Conservation (phyloP, 306 rosid genomes). For the Vachellia collinsii region DNA sequence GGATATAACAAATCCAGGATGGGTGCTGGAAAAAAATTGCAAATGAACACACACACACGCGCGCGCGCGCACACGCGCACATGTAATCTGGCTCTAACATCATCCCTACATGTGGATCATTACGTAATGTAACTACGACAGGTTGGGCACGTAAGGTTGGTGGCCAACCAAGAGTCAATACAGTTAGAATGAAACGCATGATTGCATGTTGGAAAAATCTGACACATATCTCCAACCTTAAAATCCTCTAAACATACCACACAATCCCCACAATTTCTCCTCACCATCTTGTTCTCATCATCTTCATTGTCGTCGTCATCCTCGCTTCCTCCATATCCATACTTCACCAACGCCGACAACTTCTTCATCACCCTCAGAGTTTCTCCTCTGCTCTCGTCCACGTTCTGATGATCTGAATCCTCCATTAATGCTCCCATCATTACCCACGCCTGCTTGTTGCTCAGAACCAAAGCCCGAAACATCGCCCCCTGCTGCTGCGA, state of each 20-base stretch:
- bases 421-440: slow-evolving; percentile 14
- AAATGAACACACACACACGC: no score
- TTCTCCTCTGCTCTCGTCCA: slow-evolving; percentile 41
- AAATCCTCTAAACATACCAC: slow-evolving; percentile 73
- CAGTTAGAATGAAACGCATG: slow-evolving; percentile 69
- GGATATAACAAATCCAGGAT: no score
- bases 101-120: not conserved
- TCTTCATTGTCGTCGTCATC: not conserved
- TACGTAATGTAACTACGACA: slow-evolving; percentile 35
- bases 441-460: slow-evolving; percentile 34
- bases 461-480: slow-evolving; percentile 19
- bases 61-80: no score
- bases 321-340: slow-evolving; percentile 61
- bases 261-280: slow-evolving; percentile 26
- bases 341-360: slow-evolving; percentile 54
- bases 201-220: slow-evolving; percentile 55
- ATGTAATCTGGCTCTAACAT: not conserved
- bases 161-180: slow-evolving; percentile 59
- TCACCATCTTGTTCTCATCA: not conserved
- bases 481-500: not conserved
- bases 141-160: slow-evolving; percentile 50
- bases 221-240: slow-evolving; percentile 48
- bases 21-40: no score
- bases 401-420: not conserved
- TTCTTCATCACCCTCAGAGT: slow-evolving; percentile 47